These are phyloP conservation scores for Cinnamomum chago DNA, from an alignment of 164 flowering plant genomes.

Conservation along the genomic window DNA sequence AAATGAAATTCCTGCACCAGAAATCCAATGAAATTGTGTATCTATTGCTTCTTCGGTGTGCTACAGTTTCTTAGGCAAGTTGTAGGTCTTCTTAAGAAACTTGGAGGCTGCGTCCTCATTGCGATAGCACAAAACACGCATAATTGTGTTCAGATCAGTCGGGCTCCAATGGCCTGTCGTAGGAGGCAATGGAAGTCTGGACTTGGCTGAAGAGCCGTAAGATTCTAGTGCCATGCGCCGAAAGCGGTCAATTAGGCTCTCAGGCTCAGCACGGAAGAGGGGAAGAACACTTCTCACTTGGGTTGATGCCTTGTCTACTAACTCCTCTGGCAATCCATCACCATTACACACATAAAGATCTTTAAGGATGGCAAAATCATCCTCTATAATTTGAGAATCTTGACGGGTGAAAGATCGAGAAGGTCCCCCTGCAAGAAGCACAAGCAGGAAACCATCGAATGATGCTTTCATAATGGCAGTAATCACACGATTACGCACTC, in stretches of 20 bases:
- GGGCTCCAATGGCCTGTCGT: constrained; percentile 76
- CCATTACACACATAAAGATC: constrained; percentile 80
- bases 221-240: constrained; percentile 27
- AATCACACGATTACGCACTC: constrained; percentile 58
- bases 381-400: constrained; percentile 61
- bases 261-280: constrained; percentile 42
- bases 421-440: constrained; percentile 87
- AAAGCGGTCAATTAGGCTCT: constrained; percentile 50
- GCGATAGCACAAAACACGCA: constrained; percentile 69
- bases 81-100: constrained; percentile 74
- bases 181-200: constrained; percentile 69
- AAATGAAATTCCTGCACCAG: neutral
- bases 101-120: constrained; percentile 62
- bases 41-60: neutral
- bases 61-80: constrained; percentile 66
- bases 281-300: constrained; percentile 47
- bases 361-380: constrained; percentile 63
- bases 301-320: constrained; percentile 60
- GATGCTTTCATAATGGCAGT: constrained; percentile 86
- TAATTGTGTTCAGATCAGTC: constrained; percentile 67
- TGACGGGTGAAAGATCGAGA: constrained; percentile 52
- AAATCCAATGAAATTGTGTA: too few species aligned
- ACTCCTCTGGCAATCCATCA: constrained; percentile 79
- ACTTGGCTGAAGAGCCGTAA: constrained; percentile 50
- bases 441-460: constrained; percentile 74